These are phyloP conservation scores for Ajuga chamaepitys DNA, from an alignment of 257 asterid species.

Conservation along the genomic window DNA sequence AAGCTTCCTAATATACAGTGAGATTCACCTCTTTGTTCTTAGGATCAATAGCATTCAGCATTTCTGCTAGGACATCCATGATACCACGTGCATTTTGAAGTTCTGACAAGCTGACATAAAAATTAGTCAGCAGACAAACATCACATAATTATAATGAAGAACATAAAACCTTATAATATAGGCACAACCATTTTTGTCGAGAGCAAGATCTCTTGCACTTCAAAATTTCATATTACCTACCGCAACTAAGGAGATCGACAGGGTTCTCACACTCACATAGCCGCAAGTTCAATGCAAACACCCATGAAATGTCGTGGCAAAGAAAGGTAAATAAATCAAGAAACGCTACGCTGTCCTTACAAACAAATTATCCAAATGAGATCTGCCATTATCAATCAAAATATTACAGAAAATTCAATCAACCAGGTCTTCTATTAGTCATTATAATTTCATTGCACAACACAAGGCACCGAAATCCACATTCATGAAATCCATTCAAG, in stretches of 20 bases:
- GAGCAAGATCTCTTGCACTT: conserved; percentile 5
- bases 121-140: conserved; percentile 13
- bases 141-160: conserved; percentile 11
- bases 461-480: conserved; percentile 1
- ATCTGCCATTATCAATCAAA: neutral
- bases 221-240: conserved; percentile 1
- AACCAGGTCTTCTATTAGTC: neutral
- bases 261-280: neutral
- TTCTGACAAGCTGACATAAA: conserved; percentile 65
- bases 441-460: neutral
- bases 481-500: conserved; percentile 3
- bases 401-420: neutral
- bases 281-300: neutral
- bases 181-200: neutral
- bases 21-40: conserved; percentile 74
- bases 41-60: conserved; percentile 94
- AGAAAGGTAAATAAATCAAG: neutral
- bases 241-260: neutral
- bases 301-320: neutral
- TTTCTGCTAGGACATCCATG: conserved; percentile 97
- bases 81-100: conserved; percentile 97
- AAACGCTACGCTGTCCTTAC: neutral
- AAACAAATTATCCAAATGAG: neutral
- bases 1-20: neutral
- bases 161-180: conserved; percentile 4